Evolutionary conservation across 805 yeast genomes (phyloP), one percentile per base, ranked within the genome.

Genomic region (Wickerhamomyces canadensis): DNA sequence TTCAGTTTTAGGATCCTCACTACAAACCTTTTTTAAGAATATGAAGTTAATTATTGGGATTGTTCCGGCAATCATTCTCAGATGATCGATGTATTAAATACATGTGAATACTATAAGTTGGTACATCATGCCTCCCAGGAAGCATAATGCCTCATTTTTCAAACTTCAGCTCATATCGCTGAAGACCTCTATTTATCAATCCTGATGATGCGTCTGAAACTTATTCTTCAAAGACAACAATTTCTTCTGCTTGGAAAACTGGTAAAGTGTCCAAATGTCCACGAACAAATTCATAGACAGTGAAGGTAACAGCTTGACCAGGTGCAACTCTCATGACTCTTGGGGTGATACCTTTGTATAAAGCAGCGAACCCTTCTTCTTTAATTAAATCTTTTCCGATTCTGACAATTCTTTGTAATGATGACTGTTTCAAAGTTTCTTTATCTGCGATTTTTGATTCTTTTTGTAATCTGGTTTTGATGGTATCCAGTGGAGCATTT

Each of bases 271-370:
- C 83, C 59, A 89, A 72, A 34, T 70, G 67, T 17, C 71, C 76
- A 62, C 88, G 83, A 59, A 87, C 84, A 57, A 72, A 82, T 67
- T 91, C 98, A 64, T 91, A 91, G 31, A 93, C 96, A 7, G 98
- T 93, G 68, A 91, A 91, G 14, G 97, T 93, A 40, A 91, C 98
- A 38, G 98, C 97, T 67, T 91, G 98, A 44, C 98, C 98, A 18
- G 98, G 97, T 11, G 98, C 98, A 36, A 91, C 98, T 68, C 98
- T 83, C 95, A 91, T 89, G 51, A 91, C 91, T 69, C 98, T 82
- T 52, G 98, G 98, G 18, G 97, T 88, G 58, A 91, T 91, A 67
- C 98, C 98, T 60, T 91, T 86, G 71, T 91, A 91, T 60, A 91
- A 74, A 29, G 96, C 94, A 37, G 74, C 71, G 49, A 79, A 67